Evolutionary conservation across 805 yeast species (phyloP).

Genomic region (Brettanomyces sp.): DNA sequence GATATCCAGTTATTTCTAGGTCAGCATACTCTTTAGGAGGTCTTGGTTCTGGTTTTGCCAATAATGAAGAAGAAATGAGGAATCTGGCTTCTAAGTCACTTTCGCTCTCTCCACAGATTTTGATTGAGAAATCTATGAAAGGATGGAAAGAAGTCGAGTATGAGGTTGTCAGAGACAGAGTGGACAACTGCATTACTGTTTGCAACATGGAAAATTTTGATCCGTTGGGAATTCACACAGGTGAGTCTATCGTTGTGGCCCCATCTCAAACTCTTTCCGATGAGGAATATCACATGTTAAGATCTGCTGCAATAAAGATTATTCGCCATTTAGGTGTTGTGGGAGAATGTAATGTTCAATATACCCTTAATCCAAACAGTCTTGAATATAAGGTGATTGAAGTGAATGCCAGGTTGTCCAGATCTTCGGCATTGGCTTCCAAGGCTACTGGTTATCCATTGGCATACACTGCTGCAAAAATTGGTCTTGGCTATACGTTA

Average conservation of each 20-base stretch:
- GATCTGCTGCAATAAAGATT: constrained; percentile 94
- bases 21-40: constrained; percentile 98
- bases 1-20: constrained; percentile 94
- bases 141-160: constrained; percentile 99
- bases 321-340: constrained; percentile 97
- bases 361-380: constrained; percentile 92
- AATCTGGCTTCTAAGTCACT: constrained; percentile 85
- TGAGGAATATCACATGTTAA: constrained; percentile 95
- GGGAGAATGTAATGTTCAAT: constrained; percentile 98
- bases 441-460: constrained; percentile 98
- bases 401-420: constrained; percentile 92
- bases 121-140: constrained; percentile 93
- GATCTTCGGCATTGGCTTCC: constrained; percentile 96
- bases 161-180: constrained; percentile 95
- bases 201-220: constrained; percentile 99
- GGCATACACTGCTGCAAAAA: constrained; percentile 97
- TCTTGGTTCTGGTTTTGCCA: constrained; percentile 94
- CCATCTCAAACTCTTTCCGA: constrained; percentile 97
- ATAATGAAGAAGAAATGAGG: constrained; percentile 69
- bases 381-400: constrained; percentile 94
- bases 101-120: constrained; percentile 85
- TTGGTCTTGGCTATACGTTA: constrained; percentile 87
- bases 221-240: constrained; percentile 97
- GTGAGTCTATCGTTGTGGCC: constrained; percentile 98
- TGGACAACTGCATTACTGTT: constrained; percentile 94